phyloP scores from a whole-genome alignment of 768 basidiomycete species.

The Trametes cingulata region DNA sequence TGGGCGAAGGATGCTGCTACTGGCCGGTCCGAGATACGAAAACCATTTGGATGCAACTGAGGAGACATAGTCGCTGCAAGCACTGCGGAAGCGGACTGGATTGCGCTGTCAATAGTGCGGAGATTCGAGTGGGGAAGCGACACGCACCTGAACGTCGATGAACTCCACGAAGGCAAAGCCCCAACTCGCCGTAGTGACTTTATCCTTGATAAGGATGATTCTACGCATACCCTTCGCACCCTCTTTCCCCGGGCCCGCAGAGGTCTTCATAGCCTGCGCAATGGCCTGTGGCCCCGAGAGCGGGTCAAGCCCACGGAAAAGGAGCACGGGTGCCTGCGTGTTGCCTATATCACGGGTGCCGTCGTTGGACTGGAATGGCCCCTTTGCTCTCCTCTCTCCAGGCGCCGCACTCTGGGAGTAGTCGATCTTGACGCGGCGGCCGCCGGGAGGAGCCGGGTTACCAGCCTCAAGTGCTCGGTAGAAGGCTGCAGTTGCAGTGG shows the following conservation, averaged over 20 bases:
- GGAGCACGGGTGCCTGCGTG: slow-evolving; percentile 74
- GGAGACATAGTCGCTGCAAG: slow-evolving; percentile 87
- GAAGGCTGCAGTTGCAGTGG: slow-evolving; percentile 68
- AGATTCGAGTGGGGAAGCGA: not conserved
- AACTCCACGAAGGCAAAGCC: slow-evolving; percentile 96
- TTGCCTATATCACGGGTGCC: slow-evolving; percentile 96
- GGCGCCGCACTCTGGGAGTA: slow-evolving; percentile 86
- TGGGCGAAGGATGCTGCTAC: slow-evolving; percentile 94
- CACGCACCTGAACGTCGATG: slow-evolving; percentile 72
- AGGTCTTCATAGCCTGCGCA: slow-evolving; percentile 76
- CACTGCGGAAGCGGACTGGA: slow-evolving; percentile 77
- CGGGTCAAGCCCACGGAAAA: slow-evolving; percentile 90
- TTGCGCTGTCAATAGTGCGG: slow-evolving; percentile 17
- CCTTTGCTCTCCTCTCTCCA: slow-evolving; percentile 59
- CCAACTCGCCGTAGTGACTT: slow-evolving; percentile 83
- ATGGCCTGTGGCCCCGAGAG: slow-evolving; percentile 88
- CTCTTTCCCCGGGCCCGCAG: slow-evolving; percentile 74
- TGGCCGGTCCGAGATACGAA: slow-evolving; percentile 85
- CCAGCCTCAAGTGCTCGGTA: slow-evolving; percentile 76
- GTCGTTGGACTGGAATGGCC: slow-evolving; percentile 73
- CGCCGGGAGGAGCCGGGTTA: slow-evolving; percentile 56
- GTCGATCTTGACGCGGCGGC: slow-evolving; percentile 91
- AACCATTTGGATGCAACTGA: slow-evolving; percentile 87
- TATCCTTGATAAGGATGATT: slow-evolving; percentile 88
- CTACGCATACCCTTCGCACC: slow-evolving; percentile 87